Percentiles rank a stretch among this genome's conserved stretches.
phyloP scores from a whole-genome alignment of 768 basidiomycete species.

The Candolleomyces efflorescens region DNA sequence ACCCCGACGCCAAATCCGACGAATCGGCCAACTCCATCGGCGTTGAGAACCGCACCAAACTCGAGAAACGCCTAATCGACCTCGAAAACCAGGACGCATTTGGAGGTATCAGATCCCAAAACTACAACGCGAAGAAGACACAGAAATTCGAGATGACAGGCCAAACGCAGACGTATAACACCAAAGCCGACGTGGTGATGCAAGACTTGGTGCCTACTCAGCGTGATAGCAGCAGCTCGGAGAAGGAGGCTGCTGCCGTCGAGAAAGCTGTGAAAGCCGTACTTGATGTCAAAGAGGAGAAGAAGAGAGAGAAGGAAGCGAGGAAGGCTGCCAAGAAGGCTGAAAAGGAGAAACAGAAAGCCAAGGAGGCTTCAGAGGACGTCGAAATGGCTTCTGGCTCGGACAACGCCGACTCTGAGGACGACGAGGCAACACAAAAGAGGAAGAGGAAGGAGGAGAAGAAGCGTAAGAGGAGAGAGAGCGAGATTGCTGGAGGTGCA shows the following conservation, averaged over 20 bases:
- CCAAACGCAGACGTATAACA: slow-evolving; percentile 80
- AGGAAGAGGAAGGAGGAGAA: slow-evolving; percentile 24
- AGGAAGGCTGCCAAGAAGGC: slow-evolving; percentile 65
- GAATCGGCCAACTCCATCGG: slow-evolving; percentile 81
- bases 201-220: slow-evolving; percentile 85
- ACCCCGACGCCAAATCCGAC: slow-evolving; percentile 87
- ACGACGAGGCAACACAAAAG: slow-evolving; percentile 35
- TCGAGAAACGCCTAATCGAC: slow-evolving; percentile 88
- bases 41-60: slow-evolving; percentile 89
- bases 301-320: slow-evolving; percentile 77
- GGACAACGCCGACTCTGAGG: slow-evolving; percentile 35
- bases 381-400: slow-evolving; percentile 31
- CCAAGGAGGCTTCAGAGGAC: slow-evolving; percentile 7
- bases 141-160: slow-evolving; percentile 78
- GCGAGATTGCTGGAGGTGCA: slow-evolving; percentile 22
- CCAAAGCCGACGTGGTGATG: slow-evolving; percentile 74
- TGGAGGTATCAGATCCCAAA: slow-evolving; percentile 64
- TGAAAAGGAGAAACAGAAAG: slow-evolving; percentile 34
- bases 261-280: slow-evolving; percentile 71
- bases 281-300: slow-evolving; percentile 84
- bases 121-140: slow-evolving; percentile 58
- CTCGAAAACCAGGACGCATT: slow-evolving; percentile 82
- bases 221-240: slow-evolving; percentile 30
- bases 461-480: slow-evolving; percentile 47
- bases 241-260: slow-evolving; percentile 50